phyloP scores from a whole-genome alignment of 2,329 filamentous ascomycete genomes.

The Trichophyton mentagrophytes region DNA sequence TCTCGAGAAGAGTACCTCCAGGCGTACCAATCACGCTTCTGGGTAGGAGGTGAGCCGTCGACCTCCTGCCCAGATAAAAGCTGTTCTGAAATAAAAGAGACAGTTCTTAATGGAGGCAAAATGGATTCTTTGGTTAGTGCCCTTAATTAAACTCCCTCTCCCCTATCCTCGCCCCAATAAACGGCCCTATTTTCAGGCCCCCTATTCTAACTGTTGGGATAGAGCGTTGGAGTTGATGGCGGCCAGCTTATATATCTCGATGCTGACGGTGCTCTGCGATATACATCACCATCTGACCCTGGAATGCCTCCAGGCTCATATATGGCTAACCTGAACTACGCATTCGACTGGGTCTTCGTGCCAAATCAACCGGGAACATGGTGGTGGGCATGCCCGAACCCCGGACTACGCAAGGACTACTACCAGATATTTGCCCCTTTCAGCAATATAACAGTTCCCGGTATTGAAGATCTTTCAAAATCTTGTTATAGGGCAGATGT shows the following conservation, averaged over 20 bases:
- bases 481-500: neutral
- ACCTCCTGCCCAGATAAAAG: neutral
- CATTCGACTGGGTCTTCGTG: neutral
- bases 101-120: slow-evolving; percentile 2
- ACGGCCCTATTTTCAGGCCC: neutral
- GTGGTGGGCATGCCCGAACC: slow-evolving; percentile 2
- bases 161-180: neutral
- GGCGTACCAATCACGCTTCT: neutral
- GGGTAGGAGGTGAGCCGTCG: neutral
- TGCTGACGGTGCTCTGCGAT: slow-evolving; percentile 3
- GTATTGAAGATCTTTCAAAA: neutral
- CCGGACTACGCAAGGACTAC: neutral
- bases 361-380: neutral
- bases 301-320: neutral
- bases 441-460: neutral
- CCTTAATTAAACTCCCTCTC: neutral
- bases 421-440: neutral
- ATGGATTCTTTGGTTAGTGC: neutral
- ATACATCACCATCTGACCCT: neutral
- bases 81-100: neutral
- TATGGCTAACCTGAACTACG: neutral
- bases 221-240: slow-evolving; percentile 1
- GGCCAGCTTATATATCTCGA: slow-evolving; percentile 5
- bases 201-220: neutral
- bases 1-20: slow-evolving; percentile 1